Evolutionary conservation across 305 asterid species (phyloP), one percentile per base, ranked within the genome.

Genomic region (Fraxinus greggii): DNA sequence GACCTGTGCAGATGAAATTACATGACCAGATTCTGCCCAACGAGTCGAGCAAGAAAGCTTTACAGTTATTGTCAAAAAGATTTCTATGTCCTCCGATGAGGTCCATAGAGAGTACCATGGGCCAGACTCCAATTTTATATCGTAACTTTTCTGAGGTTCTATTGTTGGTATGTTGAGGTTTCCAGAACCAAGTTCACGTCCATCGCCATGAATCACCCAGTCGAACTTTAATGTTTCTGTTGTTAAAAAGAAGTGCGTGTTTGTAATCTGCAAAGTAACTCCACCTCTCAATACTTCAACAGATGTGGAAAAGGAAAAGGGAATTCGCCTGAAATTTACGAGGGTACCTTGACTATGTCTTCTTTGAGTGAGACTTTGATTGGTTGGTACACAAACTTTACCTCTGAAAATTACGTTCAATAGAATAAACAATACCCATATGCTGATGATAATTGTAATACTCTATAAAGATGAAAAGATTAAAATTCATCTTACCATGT

Each of bases 11-110:
- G 95, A 90, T 63, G 98, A 92, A 89, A 93, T 87, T 78, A 91
- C 86, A 86, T 93, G 99, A 51, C 97, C 98, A 73, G 85, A 76
- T 87, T 94, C 94, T 80, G 95, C 96, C 99, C 98, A 96, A 67
- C 92, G 91, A 63, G 94, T 92, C 15, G 92, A 85, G 83, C 81
- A 81, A 88, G 83, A 81, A 70, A 91, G 91, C 88, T 88, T 90
- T 63, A 86, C 94, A 38, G 89, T 91, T 45, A 96, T 83, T 72
- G 95, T 90, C 85, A 96, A 82, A 87, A 83, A 92, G 80, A 89
- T 77, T 88, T 96, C 99, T 40, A 85, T 61, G 70, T 93, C 91
- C 84, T 88, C 87, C 76, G 95, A 93, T 75, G 89, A 75, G 82
- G 81, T 15, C 93, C 95, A 94, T 2, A 45, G 29, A 73, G 92